phyloP scores from a whole-genome alignment of 129 eudicot genomes.

The carrot (Daucus carota) region DH1_v3.0 NC_030383.2:38380001-38380500 shows the following conservation, averaged over 20 bases:
- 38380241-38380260: slow-evolving; percentile 19
- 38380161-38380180: slow-evolving; percentile 67
- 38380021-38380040: not conserved
- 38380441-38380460: not conserved
- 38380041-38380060: not conserved
- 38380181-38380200: slow-evolving; percentile 61
- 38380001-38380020: too few species aligned
- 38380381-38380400: not conserved
- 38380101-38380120: slow-evolving; percentile 28
- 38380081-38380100: not conserved
- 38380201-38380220: slow-evolving; percentile 74
- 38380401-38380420: not conserved
- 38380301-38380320: not conserved
- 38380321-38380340: not conserved
- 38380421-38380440: not conserved
- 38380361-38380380: not conserved
- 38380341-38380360: not conserved
- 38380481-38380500: not conserved
- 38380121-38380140: slow-evolving; percentile 94
- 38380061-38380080: not conserved
- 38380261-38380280: not conserved
- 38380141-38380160: slow-evolving; percentile 89
- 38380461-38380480: not conserved
- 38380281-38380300: not conserved
- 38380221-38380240: slow-evolving; percentile 71